Evolutionary conservation across 2,329 filamentous ascomycete genomes (phyloP).

Genomic region (Monilinia fructigena): DNA sequence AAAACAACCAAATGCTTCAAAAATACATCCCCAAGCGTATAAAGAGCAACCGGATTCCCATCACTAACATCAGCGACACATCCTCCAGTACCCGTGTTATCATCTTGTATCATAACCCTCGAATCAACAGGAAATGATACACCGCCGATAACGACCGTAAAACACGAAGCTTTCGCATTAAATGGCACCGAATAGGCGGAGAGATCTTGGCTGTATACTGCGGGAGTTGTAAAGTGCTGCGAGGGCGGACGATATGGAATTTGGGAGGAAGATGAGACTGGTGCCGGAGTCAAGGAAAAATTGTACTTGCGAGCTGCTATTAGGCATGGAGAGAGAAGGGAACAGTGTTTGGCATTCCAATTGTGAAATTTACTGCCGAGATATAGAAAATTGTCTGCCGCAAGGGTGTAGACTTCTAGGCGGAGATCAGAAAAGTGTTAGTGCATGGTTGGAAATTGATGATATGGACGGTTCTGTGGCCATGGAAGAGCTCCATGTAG

Average conservation of each 20-base stretch:
- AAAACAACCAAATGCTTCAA: conserved; percentile 52
- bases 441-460: background rate
- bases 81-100: background rate
- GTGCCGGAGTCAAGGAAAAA: conserved; percentile 26
- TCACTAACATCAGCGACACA: conserved; percentile 23
- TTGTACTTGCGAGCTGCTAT: conserved; percentile 5
- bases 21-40: conserved; percentile 52
- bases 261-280: conserved; percentile 25
- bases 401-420: conserved; percentile 26
- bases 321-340: background rate
- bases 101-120: conserved; percentile 28
- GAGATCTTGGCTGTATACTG: background rate
- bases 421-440: background rate
- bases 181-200: conserved; percentile 25
- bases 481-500: conserved; percentile 16
- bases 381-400: conserved; percentile 25
- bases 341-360: background rate
- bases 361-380: background rate
- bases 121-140: conserved; percentile 24
- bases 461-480: conserved; percentile 18
- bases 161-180: conserved; percentile 24
- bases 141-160: conserved; percentile 28
- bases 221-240: conserved; percentile 25
- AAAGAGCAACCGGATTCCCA: conserved; percentile 42
- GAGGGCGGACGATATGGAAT: conserved; percentile 20